These are phyloP conservation scores for Murraya paniculata DNA, from an alignment of 345 rosid genomes.

Conservation along the genomic window DNA sequence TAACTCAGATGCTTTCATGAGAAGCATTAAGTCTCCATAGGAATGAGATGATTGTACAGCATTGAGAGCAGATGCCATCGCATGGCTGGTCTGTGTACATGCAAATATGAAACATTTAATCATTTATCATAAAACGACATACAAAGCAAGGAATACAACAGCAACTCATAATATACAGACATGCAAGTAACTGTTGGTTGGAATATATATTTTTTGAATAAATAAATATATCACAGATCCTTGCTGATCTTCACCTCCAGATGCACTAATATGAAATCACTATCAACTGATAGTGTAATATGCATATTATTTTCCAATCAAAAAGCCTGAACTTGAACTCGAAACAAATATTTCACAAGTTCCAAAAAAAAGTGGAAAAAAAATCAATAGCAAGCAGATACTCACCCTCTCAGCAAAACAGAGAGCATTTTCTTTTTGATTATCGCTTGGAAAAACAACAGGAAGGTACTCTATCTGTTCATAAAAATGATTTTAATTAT, in stretches of 20 bases:
- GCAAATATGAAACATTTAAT: constrained; percentile 24
- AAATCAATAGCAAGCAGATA: constrained; percentile 14
- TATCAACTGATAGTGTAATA: neutral
- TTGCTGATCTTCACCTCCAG: neutral
- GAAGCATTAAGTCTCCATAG: constrained; percentile 83
- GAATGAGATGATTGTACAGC: constrained; percentile 87
- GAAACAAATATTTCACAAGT: neutral
- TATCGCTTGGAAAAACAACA: constrained; percentile 58
- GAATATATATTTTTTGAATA: neutral
- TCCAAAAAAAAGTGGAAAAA: neutral
- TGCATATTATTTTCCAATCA: neutral
- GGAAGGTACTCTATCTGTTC: constrained; percentile 92
- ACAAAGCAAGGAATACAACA: constrained; percentile 7
- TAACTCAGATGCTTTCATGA: constrained; percentile 56
- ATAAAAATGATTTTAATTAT: constrained; percentile 13
- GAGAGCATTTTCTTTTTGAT: constrained; percentile 62
- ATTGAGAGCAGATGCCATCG: constrained; percentile 74
- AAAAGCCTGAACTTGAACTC: neutral
- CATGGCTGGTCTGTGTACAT: constrained; percentile 65
- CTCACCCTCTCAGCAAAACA: constrained; percentile 78
- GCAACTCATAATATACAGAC: neutral
- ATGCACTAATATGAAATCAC: neutral
- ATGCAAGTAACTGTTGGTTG: neutral
- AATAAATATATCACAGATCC: neutral
- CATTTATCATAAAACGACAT: neutral